These are phyloP conservation scores for Plantago coronopus DNA, from an alignment of 305 asterid species.

Conservation along the genomic window DNA sequence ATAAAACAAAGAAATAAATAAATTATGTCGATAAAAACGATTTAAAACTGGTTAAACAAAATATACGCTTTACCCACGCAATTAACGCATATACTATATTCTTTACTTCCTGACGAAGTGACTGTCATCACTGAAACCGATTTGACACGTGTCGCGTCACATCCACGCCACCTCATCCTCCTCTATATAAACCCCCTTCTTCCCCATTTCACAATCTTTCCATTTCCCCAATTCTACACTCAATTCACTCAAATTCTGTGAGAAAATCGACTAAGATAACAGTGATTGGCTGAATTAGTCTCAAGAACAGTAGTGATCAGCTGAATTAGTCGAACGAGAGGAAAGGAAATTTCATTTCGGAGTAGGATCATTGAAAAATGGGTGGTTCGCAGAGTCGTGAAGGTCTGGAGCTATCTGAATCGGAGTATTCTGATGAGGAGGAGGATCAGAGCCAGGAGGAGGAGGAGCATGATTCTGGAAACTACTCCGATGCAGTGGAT, in stretches of 20 bases:
- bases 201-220: background rate
- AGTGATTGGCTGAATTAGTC: too few relatives aligned
- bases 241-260: slow-evolving; percentile 13
- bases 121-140: background rate
- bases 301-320: too few relatives aligned
- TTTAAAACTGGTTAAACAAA: background rate
- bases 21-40: too few relatives aligned
- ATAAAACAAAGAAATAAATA: too few relatives aligned
- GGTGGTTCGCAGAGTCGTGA: slow-evolving; percentile 92
- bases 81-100: background rate
- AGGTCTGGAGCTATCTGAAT: slow-evolving; percentile 86
- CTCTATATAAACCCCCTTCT: background rate
- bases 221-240: background rate
- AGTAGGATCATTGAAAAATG: slow-evolving; percentile 32
- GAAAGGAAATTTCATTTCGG: too few relatives aligned
- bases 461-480: slow-evolving; percentile 35
- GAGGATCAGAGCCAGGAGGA: slow-evolving; percentile 40
- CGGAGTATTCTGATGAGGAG: slow-evolving; percentile 59
- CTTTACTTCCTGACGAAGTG: background rate
- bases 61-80: background rate
- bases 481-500: slow-evolving; percentile 49
- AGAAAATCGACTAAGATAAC: too few relatives aligned
- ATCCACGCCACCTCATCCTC: background rate
- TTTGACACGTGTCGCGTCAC: background rate
- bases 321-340: too few relatives aligned